Evolutionary conservation across 2,329 filamentous ascomycete species (phyloP).

Genomic region (Bisporella sp.): DNA sequence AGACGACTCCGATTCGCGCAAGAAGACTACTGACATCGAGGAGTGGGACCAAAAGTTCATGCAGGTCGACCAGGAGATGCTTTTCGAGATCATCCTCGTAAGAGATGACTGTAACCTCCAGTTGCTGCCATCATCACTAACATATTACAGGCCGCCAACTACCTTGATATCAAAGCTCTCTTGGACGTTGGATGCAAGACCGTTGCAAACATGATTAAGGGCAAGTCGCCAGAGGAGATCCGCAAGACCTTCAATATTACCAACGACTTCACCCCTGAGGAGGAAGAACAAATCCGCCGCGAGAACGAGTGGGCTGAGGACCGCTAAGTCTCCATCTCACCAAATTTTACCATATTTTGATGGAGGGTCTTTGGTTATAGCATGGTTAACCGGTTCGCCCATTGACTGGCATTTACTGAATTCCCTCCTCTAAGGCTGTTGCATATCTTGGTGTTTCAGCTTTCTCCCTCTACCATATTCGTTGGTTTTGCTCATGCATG

Average conservation of each 20-base stretch:
- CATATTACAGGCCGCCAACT: constrained; percentile 74
- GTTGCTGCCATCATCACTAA: constrained; percentile 5
- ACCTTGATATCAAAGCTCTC: constrained; percentile 96
- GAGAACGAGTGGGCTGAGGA: constrained; percentile 93
- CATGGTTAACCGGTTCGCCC: too few species aligned
- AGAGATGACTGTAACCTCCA: constrained; percentile 26
- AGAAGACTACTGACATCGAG: constrained; percentile 98
- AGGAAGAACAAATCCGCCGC: constrained; percentile 93
- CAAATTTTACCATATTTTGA: too few species aligned
- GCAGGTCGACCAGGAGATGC: constrained; percentile 99
- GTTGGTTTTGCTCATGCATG: background rate
- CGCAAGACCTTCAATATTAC: constrained; percentile 99
- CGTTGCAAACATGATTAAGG: constrained; percentile 99
- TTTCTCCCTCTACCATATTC: background rate
- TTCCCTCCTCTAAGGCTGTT: too few species aligned
- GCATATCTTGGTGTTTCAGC: background rate
- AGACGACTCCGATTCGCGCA: constrained; percentile 87
- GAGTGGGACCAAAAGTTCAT: constrained; percentile 99
- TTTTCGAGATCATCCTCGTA: constrained; percentile 98
- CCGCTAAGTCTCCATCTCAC: constrained; percentile 39
- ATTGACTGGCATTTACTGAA: too few species aligned
- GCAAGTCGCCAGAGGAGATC: constrained; percentile 98
- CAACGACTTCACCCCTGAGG: constrained; percentile 97
- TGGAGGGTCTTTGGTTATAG: too few species aligned
- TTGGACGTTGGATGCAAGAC: constrained; percentile 99